A percentile compares a stretch with the other conserved stretches of the same genome.
These are phyloP conservation scores for Pulveroboletus ravenelii DNA, from an alignment of 768 basidiomycete species.

Conservation along the genomic window DNA sequence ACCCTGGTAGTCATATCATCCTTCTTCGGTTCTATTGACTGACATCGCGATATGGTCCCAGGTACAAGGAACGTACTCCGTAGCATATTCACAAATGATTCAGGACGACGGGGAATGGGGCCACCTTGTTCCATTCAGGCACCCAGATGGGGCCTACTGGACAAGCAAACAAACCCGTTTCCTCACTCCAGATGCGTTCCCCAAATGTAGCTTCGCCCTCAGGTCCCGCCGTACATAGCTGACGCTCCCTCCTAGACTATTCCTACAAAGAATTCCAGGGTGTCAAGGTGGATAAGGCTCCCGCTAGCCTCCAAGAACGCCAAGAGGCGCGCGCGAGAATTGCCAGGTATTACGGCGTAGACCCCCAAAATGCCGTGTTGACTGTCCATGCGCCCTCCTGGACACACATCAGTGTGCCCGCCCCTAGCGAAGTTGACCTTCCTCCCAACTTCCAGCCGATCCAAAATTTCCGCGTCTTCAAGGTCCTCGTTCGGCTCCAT, in stretches of 20 bases:
- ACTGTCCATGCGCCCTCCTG: conserved; percentile 4
- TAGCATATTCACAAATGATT: conserved; percentile 22
- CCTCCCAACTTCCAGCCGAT: conserved; percentile 16
- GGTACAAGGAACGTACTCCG: conserved; percentile 19
- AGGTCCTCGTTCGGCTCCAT: conserved; percentile 20
- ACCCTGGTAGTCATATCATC: conserved; percentile 16
- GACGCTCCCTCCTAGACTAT: conserved; percentile 17
- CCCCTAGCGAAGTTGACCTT: conserved; percentile 1
- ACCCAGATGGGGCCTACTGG: conserved; percentile 23
- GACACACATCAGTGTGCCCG: conserved; percentile 18
- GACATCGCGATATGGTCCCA: background rate
- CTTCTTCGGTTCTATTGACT: background rate
- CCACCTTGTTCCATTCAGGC: conserved; percentile 21
- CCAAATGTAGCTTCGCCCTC: conserved; percentile 17
- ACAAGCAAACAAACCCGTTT: conserved; percentile 23
- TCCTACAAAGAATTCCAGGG: conserved; percentile 26
- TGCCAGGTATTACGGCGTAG: conserved; percentile 21
- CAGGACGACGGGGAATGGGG: conserved; percentile 17
- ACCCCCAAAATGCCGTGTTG: conserved; percentile 14
- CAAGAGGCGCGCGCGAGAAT: conserved; percentile 19
- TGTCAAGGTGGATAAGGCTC: conserved; percentile 22
- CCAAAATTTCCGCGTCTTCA: conserved; percentile 23
- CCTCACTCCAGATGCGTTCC: conserved; percentile 12
- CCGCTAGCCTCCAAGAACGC: conserved; percentile 11
- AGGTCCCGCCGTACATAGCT: background rate